Evolutionary conservation across 331 rosid genomes (phyloP), one percentile per base, ranked within the genome.

Genomic region (Ulmus americana): DNA sequence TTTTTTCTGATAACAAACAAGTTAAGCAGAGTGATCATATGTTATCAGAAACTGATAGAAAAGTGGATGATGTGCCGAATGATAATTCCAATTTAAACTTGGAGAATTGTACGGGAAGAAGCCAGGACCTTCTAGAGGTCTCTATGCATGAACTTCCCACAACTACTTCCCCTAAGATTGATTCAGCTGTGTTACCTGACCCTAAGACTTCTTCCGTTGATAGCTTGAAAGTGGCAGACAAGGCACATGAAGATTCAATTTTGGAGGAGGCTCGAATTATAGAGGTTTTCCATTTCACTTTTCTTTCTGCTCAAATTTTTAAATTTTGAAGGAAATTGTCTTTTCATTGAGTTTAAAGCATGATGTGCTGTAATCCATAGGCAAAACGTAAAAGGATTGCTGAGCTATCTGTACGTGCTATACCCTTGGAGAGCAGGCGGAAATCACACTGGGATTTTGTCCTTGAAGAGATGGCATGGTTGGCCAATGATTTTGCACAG

Each of bases 401-500:
- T 10, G 96, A 90, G 75, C 78, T 95, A 72, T 86, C 99, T 43
- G 70, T 79, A 67, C 88, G 49, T 71, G 54, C 86, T 54, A 72
- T 75, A 64, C 88, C 89, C 13, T 49, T 61, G 48, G 95, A 82
- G 72, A 70, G 61, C 77, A 71, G 72, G 42, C 77, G 68, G 46
- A 90, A 81, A 79, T 84, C 96, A 67, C 97, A 85, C 39, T 95
- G 99, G 99, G 95, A 81, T 75, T 95, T 85, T 80, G 92, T 95
- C 49, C 88, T 95, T 8, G 97, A 90, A 80, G 99, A 95, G 77
- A 90, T 95, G 96, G 80, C 92, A 10, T 95, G 99, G 99, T 65
- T 95, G 90, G 97, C 99, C 40, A 95, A 90, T 75, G 99, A 95
- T 95, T 90, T 87, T 85, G 91, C 86, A 0, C 99, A 95, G 97